Base-by-base conservation (phyloP, 495 filamentous ascomycete species). In the Sporormia fimetaria region DNA sequence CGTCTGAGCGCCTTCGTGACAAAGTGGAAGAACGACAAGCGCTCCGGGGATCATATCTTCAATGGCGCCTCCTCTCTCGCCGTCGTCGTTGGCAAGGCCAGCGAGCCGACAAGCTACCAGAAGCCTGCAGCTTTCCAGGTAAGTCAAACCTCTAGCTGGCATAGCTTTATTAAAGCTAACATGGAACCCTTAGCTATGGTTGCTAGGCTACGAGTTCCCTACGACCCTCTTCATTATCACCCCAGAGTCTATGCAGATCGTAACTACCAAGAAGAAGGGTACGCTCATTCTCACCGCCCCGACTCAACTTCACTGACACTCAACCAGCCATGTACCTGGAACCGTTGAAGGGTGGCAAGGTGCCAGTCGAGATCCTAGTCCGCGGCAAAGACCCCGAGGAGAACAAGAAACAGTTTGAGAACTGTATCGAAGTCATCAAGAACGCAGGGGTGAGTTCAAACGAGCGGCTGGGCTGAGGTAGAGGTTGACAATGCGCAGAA, bases 221-320 rank as follows among this genome's bases (percentile, higher is more conserved):
- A 85, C 90, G 10, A 96, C 90, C 0, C 69, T 96, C 27, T 80
- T 99, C 62, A 69, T 99, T 30, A 71, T 96, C 52, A 95, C 92
- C 7, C 73, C 76, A 35, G 92, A 96, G 38, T 71, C 74, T 37
- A 65, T 96, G 47, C 88, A 86, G 59, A 76, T 95, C 35, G 78
- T 96, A 39, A 96, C 92, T 2, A 96, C 90, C 8, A 78, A 83
- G 14, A 99, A 99, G 65, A 99, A 99, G 76, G 87, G 87, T 90
- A 57, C 43, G 60, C 29, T 10, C 14, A 4, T 10, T 2, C 6
- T 2, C 2, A 11, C n/a, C n/a, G n/a, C n/a, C n/a, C n/a, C n/a
- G n/a, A n/a, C n/a, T n/a, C n/a, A n/a, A n/a, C n/a, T n/a, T 25
- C 2, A 8, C 51, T 67, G 37, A 65, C 54, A 37, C 26, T 44